These are phyloP conservation scores for Aspergillus sp. DNA, from an alignment of 2,329 filamentous ascomycete species.

Conservation along the genomic window DNA sequence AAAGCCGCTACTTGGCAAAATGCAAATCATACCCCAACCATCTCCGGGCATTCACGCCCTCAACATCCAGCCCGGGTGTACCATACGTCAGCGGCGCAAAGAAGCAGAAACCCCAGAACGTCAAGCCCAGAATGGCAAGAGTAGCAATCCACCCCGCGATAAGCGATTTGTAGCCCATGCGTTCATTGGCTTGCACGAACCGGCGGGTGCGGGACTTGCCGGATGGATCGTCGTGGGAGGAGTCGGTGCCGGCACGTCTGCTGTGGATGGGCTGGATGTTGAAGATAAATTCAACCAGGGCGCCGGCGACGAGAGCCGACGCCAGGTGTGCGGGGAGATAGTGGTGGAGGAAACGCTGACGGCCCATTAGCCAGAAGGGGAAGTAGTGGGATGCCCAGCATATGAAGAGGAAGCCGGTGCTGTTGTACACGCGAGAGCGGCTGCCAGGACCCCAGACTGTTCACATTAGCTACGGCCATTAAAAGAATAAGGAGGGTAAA, in stretches of 20 bases:
- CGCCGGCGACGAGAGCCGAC: slow-evolving; percentile 80
- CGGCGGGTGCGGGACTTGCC: slow-evolving; percentile 39
- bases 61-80: slow-evolving; percentile 74
- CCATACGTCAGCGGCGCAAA: slow-evolving; percentile 95
- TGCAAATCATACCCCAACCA: slow-evolving; percentile 97
- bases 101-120: slow-evolving; percentile 76
- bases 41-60: slow-evolving; percentile 73
- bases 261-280: slow-evolving; percentile 62
- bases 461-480: background rate
- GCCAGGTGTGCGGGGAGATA: slow-evolving; percentile 93
- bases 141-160: slow-evolving; percentile 70
- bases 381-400: slow-evolving; percentile 97
- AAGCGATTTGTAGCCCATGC: slow-evolving; percentile 71
- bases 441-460: slow-evolving; percentile 55
- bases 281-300: slow-evolving; percentile 92
- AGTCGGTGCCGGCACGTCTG: too few relatives aligned
- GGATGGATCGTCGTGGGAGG: slow-evolving; percentile 23
- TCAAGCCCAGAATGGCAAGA: slow-evolving; percentile 57
- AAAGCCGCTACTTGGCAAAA: slow-evolving; percentile 74
- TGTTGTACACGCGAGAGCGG: slow-evolving; percentile 92
- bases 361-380: slow-evolving; percentile 96
- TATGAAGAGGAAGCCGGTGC: slow-evolving; percentile 97
- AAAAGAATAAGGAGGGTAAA: slow-evolving; percentile 19
- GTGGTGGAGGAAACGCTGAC: slow-evolving; percentile 95
- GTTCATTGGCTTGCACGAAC: slow-evolving; percentile 70